Percentiles rank a stretch among this genome's conserved stretches.
These are phyloP conservation scores for Fusarium nygamai DNA, from an alignment of 2,329 filamentous ascomycete species.

Conservation along the genomic window DNA sequence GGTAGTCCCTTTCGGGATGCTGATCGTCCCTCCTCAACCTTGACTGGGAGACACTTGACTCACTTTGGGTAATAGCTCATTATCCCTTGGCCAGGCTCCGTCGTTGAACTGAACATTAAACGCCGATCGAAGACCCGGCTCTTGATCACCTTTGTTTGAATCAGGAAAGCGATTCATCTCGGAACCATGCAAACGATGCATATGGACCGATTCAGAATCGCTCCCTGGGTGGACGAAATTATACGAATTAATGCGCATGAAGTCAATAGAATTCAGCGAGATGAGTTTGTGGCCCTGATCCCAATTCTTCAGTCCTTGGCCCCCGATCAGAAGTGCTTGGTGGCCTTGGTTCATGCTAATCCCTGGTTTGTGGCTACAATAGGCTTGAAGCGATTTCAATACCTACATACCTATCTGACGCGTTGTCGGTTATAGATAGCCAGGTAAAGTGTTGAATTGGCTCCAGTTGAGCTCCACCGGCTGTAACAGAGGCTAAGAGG, in stretches of 20 bases:
- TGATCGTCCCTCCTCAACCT: constrained; percentile 40
- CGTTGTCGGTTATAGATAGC: neutral
- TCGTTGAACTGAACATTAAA: constrained; percentile 35
- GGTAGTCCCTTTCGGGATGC: constrained; percentile 42
- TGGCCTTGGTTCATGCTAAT: constrained; percentile 9
- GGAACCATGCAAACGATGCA: constrained; percentile 35
- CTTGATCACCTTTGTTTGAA: constrained; percentile 38
- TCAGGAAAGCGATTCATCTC: constrained; percentile 38
- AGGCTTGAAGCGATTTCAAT: neutral
- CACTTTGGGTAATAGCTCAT: constrained; percentile 36
- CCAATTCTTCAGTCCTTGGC: constrained; percentile 29
- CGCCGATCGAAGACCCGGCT: constrained; percentile 48
- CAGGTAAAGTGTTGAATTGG: neutral
- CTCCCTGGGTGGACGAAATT: constrained; percentile 26
- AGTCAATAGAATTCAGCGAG: constrained; percentile 28
- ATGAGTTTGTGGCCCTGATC: constrained; percentile 15
- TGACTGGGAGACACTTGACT: constrained; percentile 40
- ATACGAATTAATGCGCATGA: constrained; percentile 38
- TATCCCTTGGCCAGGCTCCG: constrained; percentile 30
- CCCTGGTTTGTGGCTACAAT: neutral
- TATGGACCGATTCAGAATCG: constrained; percentile 28
- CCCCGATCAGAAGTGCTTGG: neutral
- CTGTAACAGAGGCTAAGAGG: neutral
- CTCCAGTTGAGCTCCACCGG: neutral
- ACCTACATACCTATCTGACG: neutral